Base-by-base conservation (phyloP, 441 rosid genomes). In the Euphorbia schlechtendalii region DNA sequence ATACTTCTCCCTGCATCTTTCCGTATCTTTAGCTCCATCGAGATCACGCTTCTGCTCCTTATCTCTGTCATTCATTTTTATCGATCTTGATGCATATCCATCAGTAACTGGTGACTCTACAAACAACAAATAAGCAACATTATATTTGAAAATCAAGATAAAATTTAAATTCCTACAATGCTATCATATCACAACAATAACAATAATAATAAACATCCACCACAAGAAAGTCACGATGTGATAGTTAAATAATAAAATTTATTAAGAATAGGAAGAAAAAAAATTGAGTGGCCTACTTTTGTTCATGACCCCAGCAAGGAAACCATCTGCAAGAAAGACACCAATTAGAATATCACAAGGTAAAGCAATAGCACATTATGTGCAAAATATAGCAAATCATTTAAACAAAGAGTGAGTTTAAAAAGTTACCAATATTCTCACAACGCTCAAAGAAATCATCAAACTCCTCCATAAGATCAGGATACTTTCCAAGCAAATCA, bases 391-490 rank as follows among this genome's bases (percentile, higher is more conserved):
- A 69, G 32, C 59, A 80, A 74, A 74, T 20, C 58, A 45, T 46
- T 74, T 15, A 2, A 45, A 6, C 3, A 32, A 32, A 32, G 6
- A 3, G 48, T 59, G n/a, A 43, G 40, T 67, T 60, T 52, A 56
- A 73, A 66, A 59, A 54, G 27, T 80, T 88, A 96, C 97, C 98
- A 46, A 80, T 87, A 78, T 86, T 86, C 78, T 88, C 99, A 80
- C 97, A 82, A 57, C 84, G 92, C 68, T 88, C 94, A 66, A 92
- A 80, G 83, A 90, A 84, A 61, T 85, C 88, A 78, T 76, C 86
- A 84, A 96, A 85, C 81, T 92, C 99, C 61, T 84, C 96, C 94
- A 92, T 84, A 63, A 96, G 92, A 76, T 92, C 98, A 18, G 88
- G 94, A 77, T 83, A 80, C 77, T 84, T 88, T 61, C 96, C 96